Conservation (phyloP, 2,329 filamentous ascomycete genomes). For the Daldinia sp. region DNA sequence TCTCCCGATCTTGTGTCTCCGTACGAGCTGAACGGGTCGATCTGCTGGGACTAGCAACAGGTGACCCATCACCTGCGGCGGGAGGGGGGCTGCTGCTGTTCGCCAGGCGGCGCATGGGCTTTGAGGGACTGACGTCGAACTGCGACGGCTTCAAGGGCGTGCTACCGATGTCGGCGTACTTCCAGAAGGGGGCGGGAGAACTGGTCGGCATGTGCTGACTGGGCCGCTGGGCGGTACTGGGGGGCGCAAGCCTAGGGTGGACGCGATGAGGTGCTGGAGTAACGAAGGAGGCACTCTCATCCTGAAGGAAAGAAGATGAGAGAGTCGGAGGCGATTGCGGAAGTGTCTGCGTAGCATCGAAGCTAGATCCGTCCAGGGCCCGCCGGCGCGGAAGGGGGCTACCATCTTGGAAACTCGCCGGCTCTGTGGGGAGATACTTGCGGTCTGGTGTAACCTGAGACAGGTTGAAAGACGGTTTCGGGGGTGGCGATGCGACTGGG, state of each 20-base stretch:
- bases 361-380: conserved; percentile 56
- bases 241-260: conserved; percentile 80
- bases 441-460: conserved; percentile 71
- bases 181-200: conserved; percentile 89
- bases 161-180: conserved; percentile 81
- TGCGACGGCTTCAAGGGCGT: conserved; percentile 71
- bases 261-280: conserved; percentile 80
- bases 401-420: conserved; percentile 64
- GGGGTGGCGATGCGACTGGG: conserved; percentile 66
- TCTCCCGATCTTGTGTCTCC: conserved; percentile 46
- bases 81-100: conserved; percentile 71
- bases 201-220: conserved; percentile 89
- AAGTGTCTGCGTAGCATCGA: conserved; percentile 60
- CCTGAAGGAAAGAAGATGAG: conserved; percentile 71
- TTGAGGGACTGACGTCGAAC: conserved; percentile 71
- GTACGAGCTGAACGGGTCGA: conserved; percentile 55
- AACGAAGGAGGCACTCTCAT: conserved; percentile 71
- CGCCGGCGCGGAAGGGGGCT: conserved; percentile 72
- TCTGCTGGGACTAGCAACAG: conserved; percentile 64
- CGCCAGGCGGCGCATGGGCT: conserved; percentile 57
- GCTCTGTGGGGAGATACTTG: conserved; percentile 55
- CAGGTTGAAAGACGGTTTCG: conserved; percentile 62
- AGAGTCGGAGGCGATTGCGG: conserved; percentile 69
- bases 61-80: conserved; percentile 60
- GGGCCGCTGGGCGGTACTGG: conserved; percentile 82